Conservation (phyloP, 441 rosid species). For the Aleurites moluccanus region DNA sequence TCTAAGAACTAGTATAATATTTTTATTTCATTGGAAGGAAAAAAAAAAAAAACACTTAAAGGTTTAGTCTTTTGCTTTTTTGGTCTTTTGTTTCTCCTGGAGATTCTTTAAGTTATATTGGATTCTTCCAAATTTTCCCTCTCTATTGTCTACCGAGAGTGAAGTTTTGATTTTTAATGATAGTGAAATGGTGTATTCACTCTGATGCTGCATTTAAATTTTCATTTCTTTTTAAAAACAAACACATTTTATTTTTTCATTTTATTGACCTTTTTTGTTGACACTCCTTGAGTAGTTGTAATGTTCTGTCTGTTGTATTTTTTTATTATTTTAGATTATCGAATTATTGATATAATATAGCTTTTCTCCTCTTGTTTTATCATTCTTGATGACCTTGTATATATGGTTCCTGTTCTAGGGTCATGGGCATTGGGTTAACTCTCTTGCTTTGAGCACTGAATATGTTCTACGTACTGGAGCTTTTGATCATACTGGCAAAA, state of each 20-base stretch:
- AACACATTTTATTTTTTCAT: not conserved
- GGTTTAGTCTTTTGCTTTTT: not conserved
- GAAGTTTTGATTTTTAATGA: not conserved
- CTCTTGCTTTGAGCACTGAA: constrained; percentile 96
- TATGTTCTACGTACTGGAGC: constrained; percentile 97
- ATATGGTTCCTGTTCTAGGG: constrained; percentile 50
- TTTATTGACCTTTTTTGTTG: not conserved
- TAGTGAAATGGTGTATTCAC: not conserved
- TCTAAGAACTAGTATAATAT: not conserved
- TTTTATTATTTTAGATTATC: not conserved
- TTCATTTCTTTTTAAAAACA: not conserved
- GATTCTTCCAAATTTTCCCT: not conserved
- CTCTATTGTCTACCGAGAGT: not conserved
- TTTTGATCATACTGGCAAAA: constrained; percentile 88
- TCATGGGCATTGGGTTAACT: constrained; percentile 98
- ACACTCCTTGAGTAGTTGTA: not conserved
- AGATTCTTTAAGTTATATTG: not conserved
- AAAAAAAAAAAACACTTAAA: too few species aligned
- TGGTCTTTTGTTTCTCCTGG: not conserved
- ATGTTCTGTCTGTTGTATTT: not conserved
- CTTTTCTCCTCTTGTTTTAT: not conserved
- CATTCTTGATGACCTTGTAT: constrained; percentile 9
- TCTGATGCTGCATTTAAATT: not conserved
- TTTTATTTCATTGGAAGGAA: not conserved
- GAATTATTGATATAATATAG: not conserved